A percentile compares a stretch with the other conserved stretches of the same genome.
These are phyloP conservation scores for Arabis hirsuta DNA, from an alignment of 345 rosid genomes.

Conservation along the genomic window DNA sequence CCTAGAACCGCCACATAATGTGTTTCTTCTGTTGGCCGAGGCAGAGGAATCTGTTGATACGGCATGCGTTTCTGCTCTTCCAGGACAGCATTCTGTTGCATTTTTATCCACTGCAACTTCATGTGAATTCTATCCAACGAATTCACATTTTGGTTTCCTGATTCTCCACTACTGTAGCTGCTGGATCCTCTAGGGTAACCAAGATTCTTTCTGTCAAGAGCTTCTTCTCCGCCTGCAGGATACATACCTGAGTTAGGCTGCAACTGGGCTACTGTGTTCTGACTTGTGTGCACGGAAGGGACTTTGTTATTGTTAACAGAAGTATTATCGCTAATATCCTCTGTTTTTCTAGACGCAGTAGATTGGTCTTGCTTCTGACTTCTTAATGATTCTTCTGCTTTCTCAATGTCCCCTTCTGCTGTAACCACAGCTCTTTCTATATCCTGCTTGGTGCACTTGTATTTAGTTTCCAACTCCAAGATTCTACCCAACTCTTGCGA, in stretches of 20 bases:
- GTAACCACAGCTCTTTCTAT: slow-evolving; percentile 78
- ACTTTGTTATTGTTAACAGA: slow-evolving; percentile 43
- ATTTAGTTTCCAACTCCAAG: slow-evolving; percentile 67
- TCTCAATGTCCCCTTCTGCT: slow-evolving; percentile 83
- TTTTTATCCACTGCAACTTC: slow-evolving; percentile 64
- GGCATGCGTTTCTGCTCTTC: slow-evolving; percentile 62
- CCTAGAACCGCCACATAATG: slow-evolving; percentile 51
- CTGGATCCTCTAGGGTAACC: slow-evolving; percentile 58
- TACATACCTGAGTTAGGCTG: slow-evolving; percentile 52
- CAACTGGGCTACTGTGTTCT: slow-evolving; percentile 49
- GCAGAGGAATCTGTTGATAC: slow-evolving; percentile 56
- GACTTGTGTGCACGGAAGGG: slow-evolving; percentile 43
- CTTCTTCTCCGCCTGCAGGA: slow-evolving; percentile 50
- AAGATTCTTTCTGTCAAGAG: slow-evolving; percentile 65
- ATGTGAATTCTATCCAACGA: slow-evolving; percentile 60
- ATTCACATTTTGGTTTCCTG: slow-evolving; percentile 51
- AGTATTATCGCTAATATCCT: slow-evolving; percentile 62
- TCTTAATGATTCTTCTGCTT: slow-evolving; percentile 64
- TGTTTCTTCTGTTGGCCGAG: slow-evolving; percentile 57
- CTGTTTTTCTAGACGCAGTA: slow-evolving; percentile 54
- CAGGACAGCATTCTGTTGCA: slow-evolving; percentile 51
- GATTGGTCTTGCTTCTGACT: slow-evolving; percentile 62
- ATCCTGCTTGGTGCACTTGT: slow-evolving; percentile 77
- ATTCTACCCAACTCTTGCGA: slow-evolving; percentile 76
- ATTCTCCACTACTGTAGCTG: slow-evolving; percentile 45